These are phyloP conservation scores for Diutina ranongensis DNA, from an alignment of 1,139 yeast genomes.

Conservation along the genomic window DNA sequence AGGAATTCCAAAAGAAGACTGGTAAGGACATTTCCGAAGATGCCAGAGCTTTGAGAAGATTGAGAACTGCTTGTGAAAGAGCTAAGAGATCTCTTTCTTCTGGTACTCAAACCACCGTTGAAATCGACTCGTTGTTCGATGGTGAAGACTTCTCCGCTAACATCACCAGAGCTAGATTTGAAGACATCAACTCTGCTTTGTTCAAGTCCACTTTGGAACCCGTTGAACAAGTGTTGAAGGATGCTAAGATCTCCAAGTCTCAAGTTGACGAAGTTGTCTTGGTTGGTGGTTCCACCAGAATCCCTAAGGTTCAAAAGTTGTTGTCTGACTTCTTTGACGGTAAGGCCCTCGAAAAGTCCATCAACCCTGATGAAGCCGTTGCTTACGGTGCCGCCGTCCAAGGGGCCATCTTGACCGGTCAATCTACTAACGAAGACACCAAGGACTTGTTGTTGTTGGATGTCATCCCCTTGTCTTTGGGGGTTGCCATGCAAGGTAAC, in stretches of 20 bases:
- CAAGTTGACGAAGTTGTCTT: constrained; percentile 27
- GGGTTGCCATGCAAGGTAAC: constrained; percentile 99
- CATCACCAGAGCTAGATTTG: constrained; percentile 13
- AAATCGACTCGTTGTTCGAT: constrained; percentile 24
- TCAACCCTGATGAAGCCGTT: constrained; percentile 54
- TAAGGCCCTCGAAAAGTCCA: constrained; percentile 36
- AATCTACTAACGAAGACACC: constrained; percentile 92
- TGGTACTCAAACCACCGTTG: constrained; percentile 22
- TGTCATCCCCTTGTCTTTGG: constrained; percentile 97
- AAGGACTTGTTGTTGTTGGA: constrained; percentile 95
- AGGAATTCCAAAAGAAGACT: constrained; percentile 87
- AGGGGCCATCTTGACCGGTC: constrained; percentile 97
- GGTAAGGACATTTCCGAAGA: constrained; percentile 84
- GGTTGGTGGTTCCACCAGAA: constrained; percentile 33
- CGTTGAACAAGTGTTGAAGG: constrained; percentile 18
- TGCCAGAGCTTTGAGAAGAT: constrained; percentile 34
- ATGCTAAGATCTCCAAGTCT: constrained; percentile 28
- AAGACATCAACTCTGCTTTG: constrained; percentile 12
- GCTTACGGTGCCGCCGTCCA: constrained; percentile 99
- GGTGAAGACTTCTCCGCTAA: constrained; percentile 13
- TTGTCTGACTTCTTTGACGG: constrained; percentile 30
- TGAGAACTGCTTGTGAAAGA: constrained; percentile 31
- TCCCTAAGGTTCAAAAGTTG: constrained; percentile 29
- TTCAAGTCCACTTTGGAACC: constrained; percentile 13
- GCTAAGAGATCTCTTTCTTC: constrained; percentile 32